phyloP scores from a whole-genome alignment of 2,329 filamentous ascomycete genomes.

The Cercospora sp. region DNA sequence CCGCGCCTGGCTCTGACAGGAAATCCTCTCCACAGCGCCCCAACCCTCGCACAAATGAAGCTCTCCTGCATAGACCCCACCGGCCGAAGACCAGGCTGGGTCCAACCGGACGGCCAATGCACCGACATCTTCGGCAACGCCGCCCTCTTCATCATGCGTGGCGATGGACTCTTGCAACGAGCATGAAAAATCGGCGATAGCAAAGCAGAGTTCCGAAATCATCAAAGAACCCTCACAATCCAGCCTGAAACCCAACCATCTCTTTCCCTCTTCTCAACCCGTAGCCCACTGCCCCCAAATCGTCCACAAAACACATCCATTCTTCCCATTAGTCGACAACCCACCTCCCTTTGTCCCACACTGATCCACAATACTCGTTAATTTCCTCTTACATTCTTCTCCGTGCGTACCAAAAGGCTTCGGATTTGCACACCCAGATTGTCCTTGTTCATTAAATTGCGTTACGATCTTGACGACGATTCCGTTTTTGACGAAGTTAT shows the following conservation, averaged over 20 bases:
- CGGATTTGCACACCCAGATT: slow-evolving; percentile 9
- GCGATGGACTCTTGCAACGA: not conserved
- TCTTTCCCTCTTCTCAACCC: not conserved
- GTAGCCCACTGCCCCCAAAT: not conserved
- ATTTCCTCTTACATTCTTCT: slow-evolving; percentile 18
- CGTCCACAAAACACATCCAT: slow-evolving; percentile 24
- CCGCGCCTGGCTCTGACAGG: too few species aligned
- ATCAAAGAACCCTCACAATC: not conserved
- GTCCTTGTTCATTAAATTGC: slow-evolving; percentile 20
- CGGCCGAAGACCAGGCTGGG: not conserved
- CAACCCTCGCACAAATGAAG: not conserved
- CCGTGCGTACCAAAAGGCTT: slow-evolving; percentile 15
- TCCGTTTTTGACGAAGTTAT: slow-evolving; percentile 13
- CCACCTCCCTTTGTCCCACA: slow-evolving; percentile 20
- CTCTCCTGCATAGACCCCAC: not conserved
- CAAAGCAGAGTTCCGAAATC: not conserved
- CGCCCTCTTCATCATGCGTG: not conserved
- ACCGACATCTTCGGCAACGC: not conserved
- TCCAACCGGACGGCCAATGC: not conserved
- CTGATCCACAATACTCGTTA: slow-evolving; percentile 14
- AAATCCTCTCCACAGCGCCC: not conserved
- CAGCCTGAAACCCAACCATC: not conserved
- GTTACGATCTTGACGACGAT: slow-evolving; percentile 3
- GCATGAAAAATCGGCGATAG: not conserved
- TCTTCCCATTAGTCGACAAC: slow-evolving; percentile 16